These are phyloP conservation scores for Sugiyamaella sp. DNA, from an alignment of 1,139 yeast species.

Conservation along the genomic window DNA sequence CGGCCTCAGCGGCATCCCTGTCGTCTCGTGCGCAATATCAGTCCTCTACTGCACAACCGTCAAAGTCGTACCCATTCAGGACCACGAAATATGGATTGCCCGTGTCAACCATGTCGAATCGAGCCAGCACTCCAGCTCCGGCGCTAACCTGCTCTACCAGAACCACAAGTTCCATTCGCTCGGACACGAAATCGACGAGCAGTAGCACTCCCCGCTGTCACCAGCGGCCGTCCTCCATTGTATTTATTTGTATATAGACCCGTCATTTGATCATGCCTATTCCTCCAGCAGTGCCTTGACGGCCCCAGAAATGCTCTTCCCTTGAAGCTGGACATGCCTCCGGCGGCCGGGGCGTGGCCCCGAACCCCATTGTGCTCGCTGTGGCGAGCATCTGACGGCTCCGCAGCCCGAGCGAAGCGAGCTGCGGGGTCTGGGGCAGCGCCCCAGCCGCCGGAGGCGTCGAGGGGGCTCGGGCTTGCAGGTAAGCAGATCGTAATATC, in stretches of 20 bases:
- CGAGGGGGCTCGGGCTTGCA: background rate
- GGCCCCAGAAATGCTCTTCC: no score
- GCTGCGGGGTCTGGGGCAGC: background rate
- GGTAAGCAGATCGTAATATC: background rate
- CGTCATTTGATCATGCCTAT: background rate
- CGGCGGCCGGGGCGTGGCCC: no score
- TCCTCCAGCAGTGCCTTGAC: no score
- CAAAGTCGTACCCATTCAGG: constrained; percentile 61
- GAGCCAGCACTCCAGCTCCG: constrained; percentile 17
- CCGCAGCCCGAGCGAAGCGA: background rate
- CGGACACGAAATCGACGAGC: constrained; percentile 25
- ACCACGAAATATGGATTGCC: constrained; percentile 89
- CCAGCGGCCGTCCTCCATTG: background rate
- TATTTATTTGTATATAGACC: constrained; percentile 14
- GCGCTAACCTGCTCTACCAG: constrained; percentile 34
- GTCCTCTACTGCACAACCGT: constrained; percentile 65
- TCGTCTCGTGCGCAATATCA: constrained; percentile 60
- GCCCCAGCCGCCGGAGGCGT: background rate
- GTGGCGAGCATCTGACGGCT: no score
- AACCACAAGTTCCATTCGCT: constrained; percentile 35
- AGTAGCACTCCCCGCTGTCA: background rate
- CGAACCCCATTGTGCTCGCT: no score
- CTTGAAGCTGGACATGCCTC: no score
- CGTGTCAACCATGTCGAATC: constrained; percentile 41
- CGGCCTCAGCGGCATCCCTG: constrained; percentile 51